These are phyloP conservation scores for Glutinoglossum americanum DNA, from an alignment of 495 filamentous ascomycete species.

Conservation along the genomic window DNA sequence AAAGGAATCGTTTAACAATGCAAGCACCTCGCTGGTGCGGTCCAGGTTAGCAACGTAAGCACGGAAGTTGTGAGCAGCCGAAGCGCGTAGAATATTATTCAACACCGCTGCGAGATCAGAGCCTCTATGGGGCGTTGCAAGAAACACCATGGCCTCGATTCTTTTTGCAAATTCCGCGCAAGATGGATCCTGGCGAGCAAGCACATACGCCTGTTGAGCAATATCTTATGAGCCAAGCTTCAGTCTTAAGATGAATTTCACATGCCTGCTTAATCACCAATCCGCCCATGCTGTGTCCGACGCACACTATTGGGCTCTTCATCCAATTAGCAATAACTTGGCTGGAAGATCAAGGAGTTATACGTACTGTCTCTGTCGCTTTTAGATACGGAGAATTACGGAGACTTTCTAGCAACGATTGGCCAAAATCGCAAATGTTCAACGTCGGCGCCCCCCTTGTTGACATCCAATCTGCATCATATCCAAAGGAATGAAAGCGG, in stretches of 20 bases:
- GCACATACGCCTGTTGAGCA: not conserved
- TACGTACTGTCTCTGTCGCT: not conserved
- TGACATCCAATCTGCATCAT: slow-evolving; percentile 9
- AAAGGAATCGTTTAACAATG: too few species aligned
- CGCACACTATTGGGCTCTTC: slow-evolving; percentile 3
- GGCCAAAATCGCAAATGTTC: slow-evolving; percentile 7
- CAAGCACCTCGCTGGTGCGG: too few species aligned
- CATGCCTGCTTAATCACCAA: slow-evolving; percentile 5
- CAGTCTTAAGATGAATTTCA: not conserved
- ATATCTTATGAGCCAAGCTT: too few species aligned
- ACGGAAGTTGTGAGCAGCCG: too few species aligned
- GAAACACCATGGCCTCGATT: not conserved
- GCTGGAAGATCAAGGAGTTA: not conserved
- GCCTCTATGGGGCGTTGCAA: not conserved
- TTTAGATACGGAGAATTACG: slow-evolving; percentile 1
- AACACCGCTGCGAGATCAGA: not conserved
- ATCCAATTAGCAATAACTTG: too few species aligned
- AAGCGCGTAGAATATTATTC: not conserved
- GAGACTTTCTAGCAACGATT: slow-evolving; percentile 3
- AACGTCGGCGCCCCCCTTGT: not conserved
- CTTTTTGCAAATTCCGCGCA: not conserved
- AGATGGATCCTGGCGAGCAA: not conserved
- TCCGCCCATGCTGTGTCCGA: slow-evolving; percentile 11
- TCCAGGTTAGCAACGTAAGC: too few species aligned
- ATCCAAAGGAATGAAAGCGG: slow-evolving; percentile 21